phyloP scores from a whole-genome alignment of 495 filamentous ascomycete species.

The Penicillium maclennaniae region DNA sequence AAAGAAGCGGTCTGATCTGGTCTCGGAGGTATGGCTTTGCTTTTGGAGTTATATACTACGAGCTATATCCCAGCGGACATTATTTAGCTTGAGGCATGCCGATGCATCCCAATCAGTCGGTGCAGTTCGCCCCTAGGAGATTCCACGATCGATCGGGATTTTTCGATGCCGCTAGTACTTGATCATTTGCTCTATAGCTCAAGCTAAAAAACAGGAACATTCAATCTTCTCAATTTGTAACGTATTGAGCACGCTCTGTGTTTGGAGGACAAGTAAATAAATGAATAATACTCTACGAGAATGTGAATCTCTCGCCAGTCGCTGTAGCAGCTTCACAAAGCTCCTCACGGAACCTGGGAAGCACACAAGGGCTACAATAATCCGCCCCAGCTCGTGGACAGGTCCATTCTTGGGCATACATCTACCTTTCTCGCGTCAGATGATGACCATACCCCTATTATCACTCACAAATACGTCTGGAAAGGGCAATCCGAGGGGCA shows the following conservation, averaged over 20 bases:
- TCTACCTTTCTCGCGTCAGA: neutral
- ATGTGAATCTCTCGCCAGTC: neutral
- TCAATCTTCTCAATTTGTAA: neutral
- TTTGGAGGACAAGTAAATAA: too few relatives aligned
- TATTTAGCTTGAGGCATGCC: neutral
- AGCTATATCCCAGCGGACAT: neutral
- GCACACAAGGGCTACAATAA: neutral
- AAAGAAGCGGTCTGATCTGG: neutral
- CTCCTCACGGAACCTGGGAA: neutral
- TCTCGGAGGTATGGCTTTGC: neutral
- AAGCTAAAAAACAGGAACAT: neutral
- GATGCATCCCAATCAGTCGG: neutral
- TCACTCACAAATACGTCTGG: neutral
- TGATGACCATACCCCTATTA: neutral
- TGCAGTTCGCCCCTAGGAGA: neutral
- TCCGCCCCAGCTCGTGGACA: too few relatives aligned
- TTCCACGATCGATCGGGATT: neutral
- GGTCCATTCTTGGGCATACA: too few relatives aligned
- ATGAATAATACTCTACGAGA: neutral
- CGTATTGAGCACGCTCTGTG: neutral
- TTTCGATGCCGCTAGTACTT: neutral
- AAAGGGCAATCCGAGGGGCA: neutral
- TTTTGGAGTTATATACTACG: neutral
- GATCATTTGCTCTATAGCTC: neutral
- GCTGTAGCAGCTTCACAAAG: neutral